These are phyloP conservation scores for Neonectria neomacrospora DNA, from an alignment of 2,329 filamentous ascomycete genomes.

Conservation along the genomic window DNA sequence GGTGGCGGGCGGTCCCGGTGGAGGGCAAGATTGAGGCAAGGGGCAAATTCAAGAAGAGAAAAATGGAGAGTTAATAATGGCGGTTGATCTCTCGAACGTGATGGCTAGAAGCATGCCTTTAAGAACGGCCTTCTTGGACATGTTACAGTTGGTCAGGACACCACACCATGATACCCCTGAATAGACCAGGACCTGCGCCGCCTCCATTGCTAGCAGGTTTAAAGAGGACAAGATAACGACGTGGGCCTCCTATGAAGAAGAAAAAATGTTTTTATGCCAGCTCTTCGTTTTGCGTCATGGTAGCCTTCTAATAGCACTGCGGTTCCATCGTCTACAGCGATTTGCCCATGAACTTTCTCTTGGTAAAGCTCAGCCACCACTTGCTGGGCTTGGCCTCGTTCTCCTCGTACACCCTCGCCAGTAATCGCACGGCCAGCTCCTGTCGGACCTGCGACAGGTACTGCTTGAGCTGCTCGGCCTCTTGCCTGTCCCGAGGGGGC, in stretches of 20 bases:
- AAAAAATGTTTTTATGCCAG: slow-evolving; percentile 35
- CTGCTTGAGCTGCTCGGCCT: slow-evolving; percentile 87
- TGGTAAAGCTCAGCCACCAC: slow-evolving; percentile 99
- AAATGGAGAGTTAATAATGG: slow-evolving; percentile 54
- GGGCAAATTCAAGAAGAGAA: slow-evolving; percentile 80
- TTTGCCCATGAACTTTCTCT: slow-evolving; percentile 99
- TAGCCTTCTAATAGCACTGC: slow-evolving; percentile 36
- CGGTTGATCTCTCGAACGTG: slow-evolving; percentile 8
- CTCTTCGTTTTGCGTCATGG: slow-evolving; percentile 33
- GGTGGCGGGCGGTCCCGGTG: slow-evolving; percentile 80
- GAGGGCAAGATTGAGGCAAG: slow-evolving; percentile 84
- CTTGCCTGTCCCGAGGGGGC: slow-evolving; percentile 84
- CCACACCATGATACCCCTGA: slow-evolving; percentile 36
- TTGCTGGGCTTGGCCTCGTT: slow-evolving; percentile 76
- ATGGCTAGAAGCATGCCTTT: slow-evolving; percentile 14
- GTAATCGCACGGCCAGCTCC: slow-evolving; percentile 84
- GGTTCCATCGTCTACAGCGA: slow-evolving; percentile 64
- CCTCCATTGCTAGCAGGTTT: slow-evolving; percentile 22
- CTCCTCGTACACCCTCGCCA: slow-evolving; percentile 89
- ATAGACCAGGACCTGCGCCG: slow-evolving; percentile 32
- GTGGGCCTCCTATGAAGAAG: slow-evolving; percentile 18
- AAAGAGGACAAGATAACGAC: slow-evolving; percentile 7
- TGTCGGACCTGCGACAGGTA: slow-evolving; percentile 94
- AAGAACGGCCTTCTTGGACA: slow-evolving; percentile 12
- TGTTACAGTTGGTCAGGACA: slow-evolving; percentile 30